Conservation (phyloP, 805 yeast genomes). For the Metschnikowia koreensis region DNA sequence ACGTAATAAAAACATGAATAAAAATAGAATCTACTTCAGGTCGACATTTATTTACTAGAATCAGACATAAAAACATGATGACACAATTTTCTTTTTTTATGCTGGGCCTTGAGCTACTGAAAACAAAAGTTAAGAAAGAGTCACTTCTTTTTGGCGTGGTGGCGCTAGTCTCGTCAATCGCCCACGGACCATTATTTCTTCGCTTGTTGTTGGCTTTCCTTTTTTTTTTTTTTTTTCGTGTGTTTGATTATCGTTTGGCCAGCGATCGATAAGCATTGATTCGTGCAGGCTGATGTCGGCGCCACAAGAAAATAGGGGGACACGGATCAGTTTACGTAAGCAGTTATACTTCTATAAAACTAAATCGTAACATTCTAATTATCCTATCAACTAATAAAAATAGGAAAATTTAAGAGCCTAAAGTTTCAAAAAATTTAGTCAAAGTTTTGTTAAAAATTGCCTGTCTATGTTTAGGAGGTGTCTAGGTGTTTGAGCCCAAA, state of each 20-base stretch:
- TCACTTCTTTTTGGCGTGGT: background rate
- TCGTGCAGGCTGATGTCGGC: background rate
- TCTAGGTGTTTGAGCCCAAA: background rate
- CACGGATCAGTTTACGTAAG: background rate
- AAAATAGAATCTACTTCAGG: background rate
- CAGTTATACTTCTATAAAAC: too few species aligned
- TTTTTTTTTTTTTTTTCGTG: background rate
- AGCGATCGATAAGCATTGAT: background rate
- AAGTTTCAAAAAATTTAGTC: background rate
- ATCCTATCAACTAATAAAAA: background rate
- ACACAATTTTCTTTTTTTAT: too few species aligned
- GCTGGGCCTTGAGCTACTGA: too few species aligned
- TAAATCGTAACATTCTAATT: background rate
- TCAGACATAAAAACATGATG: too few species aligned
- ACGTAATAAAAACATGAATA: background rate
- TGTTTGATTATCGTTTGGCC: background rate
- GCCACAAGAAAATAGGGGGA: background rate
- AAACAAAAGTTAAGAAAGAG: background rate
- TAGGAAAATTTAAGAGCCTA: background rate
- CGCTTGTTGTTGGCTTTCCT: background rate
- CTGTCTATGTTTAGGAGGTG: background rate
- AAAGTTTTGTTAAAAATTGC: background rate
- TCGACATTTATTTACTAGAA: background rate
- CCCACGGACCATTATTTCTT: background rate
- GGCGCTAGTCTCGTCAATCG: background rate